Base-by-base conservation (phyloP, 306 rosid species). In the Vachellia collinsii region DNA sequence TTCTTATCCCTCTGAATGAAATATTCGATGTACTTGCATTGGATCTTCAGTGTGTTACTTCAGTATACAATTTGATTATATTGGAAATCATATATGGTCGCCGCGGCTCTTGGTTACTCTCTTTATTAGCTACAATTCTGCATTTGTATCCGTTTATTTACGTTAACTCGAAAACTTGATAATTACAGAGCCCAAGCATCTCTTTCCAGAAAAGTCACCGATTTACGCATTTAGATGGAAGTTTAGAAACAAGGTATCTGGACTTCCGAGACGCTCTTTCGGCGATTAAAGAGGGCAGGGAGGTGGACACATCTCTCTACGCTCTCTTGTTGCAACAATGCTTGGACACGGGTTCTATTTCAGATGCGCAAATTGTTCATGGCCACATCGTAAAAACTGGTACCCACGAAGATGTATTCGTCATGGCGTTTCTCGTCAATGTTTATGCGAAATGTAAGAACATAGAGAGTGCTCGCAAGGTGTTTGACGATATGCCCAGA, bases 361-460 rank as follows among this genome's bases (percentile, higher is more conserved):
- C 85, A 10, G 83, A 69, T 19, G 86, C 94, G 14, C 77, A 86
- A 53, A 48, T 76, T 43, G 78, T 94, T 79, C 97, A 94, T 69
- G 88, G 90, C 46, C 97, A 91, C 82, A 85, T 88, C 80, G 51
- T 90, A 37, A 94, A 91, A 85, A 87, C 90, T 0, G 97, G 97
- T 50, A 61, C 81, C n/a, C 91, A 85, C 3, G 79, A 73, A 78
- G 93, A 92, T 39, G 23, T 87, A 65, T 91, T 87, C 77, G 73
- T 90, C 19, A 85, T 81, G 75, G 67, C 97, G 1, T 81, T 84
- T 81, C 85, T 94, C 29, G 83, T 92, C 37, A 88, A 85, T 14
- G 89, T 88, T 68, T 94, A 94, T 76, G 90, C 89, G 6, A 94
- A 91, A 83, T 94, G 94, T 64, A 88, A 89, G 23, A 47, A 70